Base-by-base conservation (phyloP, 495 filamentous ascomycete species). In the Lasiosphaeria ovina region DNA sequence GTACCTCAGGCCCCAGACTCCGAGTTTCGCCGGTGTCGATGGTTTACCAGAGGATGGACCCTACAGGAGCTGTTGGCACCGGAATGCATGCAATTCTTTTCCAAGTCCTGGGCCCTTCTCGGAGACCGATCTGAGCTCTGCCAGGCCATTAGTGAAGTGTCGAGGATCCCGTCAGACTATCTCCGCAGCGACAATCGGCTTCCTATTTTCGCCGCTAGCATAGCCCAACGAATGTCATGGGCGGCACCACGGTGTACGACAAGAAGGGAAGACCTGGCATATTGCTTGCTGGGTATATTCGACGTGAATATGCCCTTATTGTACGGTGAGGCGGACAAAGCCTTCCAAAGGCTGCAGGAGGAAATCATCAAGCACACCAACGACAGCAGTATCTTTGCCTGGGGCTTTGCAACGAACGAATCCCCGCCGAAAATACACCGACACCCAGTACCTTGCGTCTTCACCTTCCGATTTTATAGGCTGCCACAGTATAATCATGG, bases 1-100 rank as follows among this genome's bases (percentile, higher is more conserved):
- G 32, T 14, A 12, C 3, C 35, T 38, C 32, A n/a, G 12, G 5
- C 5, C n/a, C n/a, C n/a, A n/a, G n/a, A n/a, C n/a, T n/a, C n/a
- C n/a, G n/a, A n/a, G n/a, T n/a, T n/a, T n/a, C n/a, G 12, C 35
- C 9, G 17, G 36, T 3, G 68, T 57, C 54, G 63, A 24, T 77
- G 74, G 73, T 76, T 71, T n/a, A 68, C 58, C 0, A 45, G 72
- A 14, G 73, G 76, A 4, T 77, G 71, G 73, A 77, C 76, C 3
- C 54, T 79, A 8, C 73, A 78, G 48, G 75, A 79, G 59, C 58
- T 78, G 0, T 54, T 77, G 7, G 77, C 77, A 0, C 73, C 75
- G 0, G 9, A 3, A 31, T 3, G 54, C 1, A 51, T 76, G 47
- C 31, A 66, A 12, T 78, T 77, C 52, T 71, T 66, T 35, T 61